A percentile compares a stretch with the other conserved stretches of the same genome.
Conservation (phyloP, 257 asterid genomes). For the Lithospermum erythrorhizon region DNA sequence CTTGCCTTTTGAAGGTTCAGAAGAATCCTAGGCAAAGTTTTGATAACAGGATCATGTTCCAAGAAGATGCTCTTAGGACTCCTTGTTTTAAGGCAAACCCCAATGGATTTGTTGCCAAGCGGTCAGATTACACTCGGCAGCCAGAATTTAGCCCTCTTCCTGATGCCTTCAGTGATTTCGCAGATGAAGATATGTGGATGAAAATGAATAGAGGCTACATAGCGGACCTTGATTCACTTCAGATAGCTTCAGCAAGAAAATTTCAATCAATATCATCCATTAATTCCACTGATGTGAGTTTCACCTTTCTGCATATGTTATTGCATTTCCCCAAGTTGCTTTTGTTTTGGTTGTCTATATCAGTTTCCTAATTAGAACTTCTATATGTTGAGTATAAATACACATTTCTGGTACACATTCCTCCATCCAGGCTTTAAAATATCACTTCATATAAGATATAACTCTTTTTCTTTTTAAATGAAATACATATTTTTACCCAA, state of each 20-base stretch:
- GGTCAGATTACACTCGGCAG: slow-evolving; percentile 44
- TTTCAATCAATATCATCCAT: slow-evolving; percentile 48
- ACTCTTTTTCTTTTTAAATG: no score
- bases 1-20: slow-evolving; percentile 22
- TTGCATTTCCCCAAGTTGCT: neutral
- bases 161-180: slow-evolving; percentile 56
- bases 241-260: slow-evolving; percentile 65
- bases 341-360: neutral
- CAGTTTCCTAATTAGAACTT: neutral
- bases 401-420: no score
- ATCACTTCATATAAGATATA: no score
- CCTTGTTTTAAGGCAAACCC: slow-evolving; percentile 63
- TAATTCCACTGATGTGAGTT: slow-evolving; percentile 35
- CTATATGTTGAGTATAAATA: neutral
- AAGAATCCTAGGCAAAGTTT: slow-evolving; percentile 28
- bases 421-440: no score
- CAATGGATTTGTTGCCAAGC: slow-evolving; percentile 61
- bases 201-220: slow-evolving; percentile 81
- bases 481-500: no score
- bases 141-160: slow-evolving; percentile 81
- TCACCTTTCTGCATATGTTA: slow-evolving; percentile 3
- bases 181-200: slow-evolving; percentile 89
- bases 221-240: slow-evolving; percentile 81
- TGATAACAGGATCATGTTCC: slow-evolving; percentile 26
- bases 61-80: slow-evolving; percentile 61